Evolutionary conservation across 345 rosid species (phyloP).

Genomic region (Capsella bursapastoris): DNA sequence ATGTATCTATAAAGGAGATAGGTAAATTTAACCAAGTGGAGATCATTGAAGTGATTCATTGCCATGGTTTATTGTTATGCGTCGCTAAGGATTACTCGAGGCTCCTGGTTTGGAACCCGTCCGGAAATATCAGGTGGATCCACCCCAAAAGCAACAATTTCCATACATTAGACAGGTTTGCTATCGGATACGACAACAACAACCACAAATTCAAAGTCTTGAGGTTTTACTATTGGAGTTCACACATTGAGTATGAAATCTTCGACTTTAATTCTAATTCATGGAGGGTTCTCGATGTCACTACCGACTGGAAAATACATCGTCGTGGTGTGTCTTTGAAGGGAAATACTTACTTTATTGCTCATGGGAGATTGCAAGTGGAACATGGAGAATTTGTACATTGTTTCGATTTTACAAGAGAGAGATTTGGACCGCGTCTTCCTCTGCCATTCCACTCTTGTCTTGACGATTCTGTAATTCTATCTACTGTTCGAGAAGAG

Average conservation of each 20-base stretch:
- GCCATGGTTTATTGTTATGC: neutral
- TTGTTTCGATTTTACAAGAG: neutral
- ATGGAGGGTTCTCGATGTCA: neutral
- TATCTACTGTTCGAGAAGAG: neutral
- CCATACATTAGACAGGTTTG: neutral
- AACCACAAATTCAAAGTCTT: neutral
- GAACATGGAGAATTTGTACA: neutral
- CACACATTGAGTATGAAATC: neutral
- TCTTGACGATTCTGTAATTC: neutral
- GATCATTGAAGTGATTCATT: neutral
- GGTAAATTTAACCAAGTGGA: neutral
- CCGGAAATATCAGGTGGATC: neutral
- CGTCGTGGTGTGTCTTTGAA: neutral
- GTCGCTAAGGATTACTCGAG: neutral
- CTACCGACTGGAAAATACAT: neutral
- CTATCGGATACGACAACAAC: neutral
- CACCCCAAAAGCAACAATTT: neutral
- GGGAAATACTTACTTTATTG: neutral
- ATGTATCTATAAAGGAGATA: neutral
- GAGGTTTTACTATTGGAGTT: neutral
- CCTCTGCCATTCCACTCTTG: neutral
- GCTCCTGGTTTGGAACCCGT: neutral
- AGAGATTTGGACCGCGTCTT: neutral
- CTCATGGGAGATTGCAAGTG: neutral
- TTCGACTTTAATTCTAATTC: neutral